Evolutionary conservation across 225 moss, liverwort and hornwort species (phyloP).

Genomic region (Asterella californica): DNA sequence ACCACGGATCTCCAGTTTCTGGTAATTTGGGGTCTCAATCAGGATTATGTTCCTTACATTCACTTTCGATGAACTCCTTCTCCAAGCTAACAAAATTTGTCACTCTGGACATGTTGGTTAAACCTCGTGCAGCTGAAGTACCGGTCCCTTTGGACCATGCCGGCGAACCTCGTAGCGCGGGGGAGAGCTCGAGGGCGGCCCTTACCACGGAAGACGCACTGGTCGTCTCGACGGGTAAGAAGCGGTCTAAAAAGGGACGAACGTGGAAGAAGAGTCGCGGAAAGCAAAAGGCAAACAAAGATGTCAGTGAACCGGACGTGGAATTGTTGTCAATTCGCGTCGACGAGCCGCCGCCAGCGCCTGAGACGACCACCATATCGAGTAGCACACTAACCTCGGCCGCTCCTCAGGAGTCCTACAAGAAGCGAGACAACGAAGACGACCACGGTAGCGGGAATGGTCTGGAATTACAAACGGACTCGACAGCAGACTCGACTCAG

Average conservation of each 20-base stretch:
- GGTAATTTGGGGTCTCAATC: neutral
- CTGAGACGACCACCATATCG: neutral
- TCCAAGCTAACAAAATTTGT: neutral
- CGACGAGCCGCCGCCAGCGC: conserved; percentile 13
- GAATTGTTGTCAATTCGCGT: conserved; percentile 5
- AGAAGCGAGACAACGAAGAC: conserved; percentile 11
- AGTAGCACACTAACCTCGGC: neutral
- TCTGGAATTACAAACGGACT: neutral
- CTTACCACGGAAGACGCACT: neutral
- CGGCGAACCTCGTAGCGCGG: neutral
- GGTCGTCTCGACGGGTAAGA: conserved; percentile 21
- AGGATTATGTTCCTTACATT: neutral
- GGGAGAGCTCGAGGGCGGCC: neutral
- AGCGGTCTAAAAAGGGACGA: conserved; percentile 26
- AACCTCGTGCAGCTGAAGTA: neutral
- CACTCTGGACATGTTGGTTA: neutral
- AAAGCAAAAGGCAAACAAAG: conserved; percentile 27
- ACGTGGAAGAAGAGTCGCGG: conserved; percentile 35
- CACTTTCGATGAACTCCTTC: neutral
- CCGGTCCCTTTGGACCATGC: neutral
- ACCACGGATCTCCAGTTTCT: neutral
- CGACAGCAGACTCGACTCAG: neutral
- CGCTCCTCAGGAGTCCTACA: neutral
- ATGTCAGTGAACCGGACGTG: conserved; percentile 9
- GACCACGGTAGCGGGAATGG: neutral